Conservation (phyloP, 2,329 filamentous ascomycete species). For the Botrytis cinerea region DNA sequence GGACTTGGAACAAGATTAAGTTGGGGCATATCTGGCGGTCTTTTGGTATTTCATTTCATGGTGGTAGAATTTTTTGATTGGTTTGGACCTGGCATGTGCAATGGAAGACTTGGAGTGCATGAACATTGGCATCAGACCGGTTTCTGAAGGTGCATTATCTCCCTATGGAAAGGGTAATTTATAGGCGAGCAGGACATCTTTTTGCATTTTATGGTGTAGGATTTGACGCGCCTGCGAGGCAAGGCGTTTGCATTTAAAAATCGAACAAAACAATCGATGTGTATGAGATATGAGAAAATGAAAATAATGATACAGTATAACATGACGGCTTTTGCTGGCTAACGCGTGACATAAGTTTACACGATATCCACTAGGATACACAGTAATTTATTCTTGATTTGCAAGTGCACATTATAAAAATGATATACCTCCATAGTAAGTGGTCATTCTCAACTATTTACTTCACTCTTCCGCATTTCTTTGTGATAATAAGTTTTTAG, state of each 20-base stretch:
- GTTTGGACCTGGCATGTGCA: constrained; percentile 34
- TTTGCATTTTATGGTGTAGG: constrained; percentile 3
- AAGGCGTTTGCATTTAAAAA: constrained; percentile 7
- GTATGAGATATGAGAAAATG: constrained; percentile 6
- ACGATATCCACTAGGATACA: not conserved
- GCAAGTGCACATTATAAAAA: not conserved
- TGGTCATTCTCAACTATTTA: not conserved
- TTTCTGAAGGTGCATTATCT: not conserved
- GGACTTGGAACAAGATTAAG: constrained; percentile 46
- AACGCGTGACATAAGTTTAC: not conserved
- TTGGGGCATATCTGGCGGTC: constrained; percentile 44
- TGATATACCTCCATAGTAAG: not conserved
- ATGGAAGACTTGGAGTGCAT: constrained; percentile 16
- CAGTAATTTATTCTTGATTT: not conserved
- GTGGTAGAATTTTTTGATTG: constrained; percentile 47
- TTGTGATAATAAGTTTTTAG: no score
- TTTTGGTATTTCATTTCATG: constrained; percentile 51
- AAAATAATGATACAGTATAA: not conserved
- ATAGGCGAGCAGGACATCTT: not conserved
- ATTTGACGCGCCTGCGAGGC: not conserved
- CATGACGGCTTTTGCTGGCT: not conserved
- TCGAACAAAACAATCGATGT: not conserved
- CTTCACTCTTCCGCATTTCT: no score
- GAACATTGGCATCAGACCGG: constrained; percentile 15
- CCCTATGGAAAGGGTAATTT: not conserved